phyloP scores from a whole-genome alignment of 768 basidiomycete species.

The Mycena latifolia region DNA sequence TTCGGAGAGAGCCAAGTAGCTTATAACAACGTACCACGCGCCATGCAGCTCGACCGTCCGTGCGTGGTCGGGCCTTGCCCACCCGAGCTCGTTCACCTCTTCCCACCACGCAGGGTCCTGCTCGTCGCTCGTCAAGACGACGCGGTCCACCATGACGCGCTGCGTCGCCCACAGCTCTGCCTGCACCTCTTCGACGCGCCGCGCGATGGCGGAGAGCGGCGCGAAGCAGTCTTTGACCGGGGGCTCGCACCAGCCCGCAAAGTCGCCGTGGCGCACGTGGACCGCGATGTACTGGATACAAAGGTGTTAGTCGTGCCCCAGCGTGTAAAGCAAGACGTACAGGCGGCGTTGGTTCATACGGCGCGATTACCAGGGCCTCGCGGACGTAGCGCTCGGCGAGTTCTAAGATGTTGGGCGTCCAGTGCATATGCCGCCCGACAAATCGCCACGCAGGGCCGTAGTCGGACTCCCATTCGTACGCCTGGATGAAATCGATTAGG shows the following conservation, averaged over 20 bases:
- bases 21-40: slow-evolving; percentile 39
- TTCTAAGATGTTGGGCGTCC: slow-evolving; percentile 39
- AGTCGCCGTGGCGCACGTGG: slow-evolving; percentile 51
- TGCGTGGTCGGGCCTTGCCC: slow-evolving; percentile 46
- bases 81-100: slow-evolving; percentile 43
- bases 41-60: slow-evolving; percentile 50
- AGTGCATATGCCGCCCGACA: slow-evolving; percentile 46
- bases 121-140: slow-evolving; percentile 57
- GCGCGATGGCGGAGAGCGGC: slow-evolving; percentile 43
- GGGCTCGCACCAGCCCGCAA: slow-evolving; percentile 41
- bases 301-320: slow-evolving; percentile 37
- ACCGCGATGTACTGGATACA: slow-evolving; percentile 46
- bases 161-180: slow-evolving; percentile 41
- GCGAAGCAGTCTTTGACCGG: slow-evolving; percentile 46
- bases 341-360: slow-evolving; percentile 40
- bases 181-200: slow-evolving; percentile 47
- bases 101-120: slow-evolving; percentile 47
- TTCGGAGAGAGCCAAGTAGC: too few relatives aligned
- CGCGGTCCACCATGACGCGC: slow-evolving; percentile 39
- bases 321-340: slow-evolving; percentile 33
- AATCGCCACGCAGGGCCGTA: slow-evolving; percentile 50
- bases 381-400: slow-evolving; percentile 41
- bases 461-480: slow-evolving; percentile 44
- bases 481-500: slow-evolving; percentile 23
- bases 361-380: slow-evolving; percentile 31